These are phyloP conservation scores for Aspergillus spinulosporus DNA, from an alignment of 2,329 filamentous ascomycete species.

Conservation along the genomic window DNA sequence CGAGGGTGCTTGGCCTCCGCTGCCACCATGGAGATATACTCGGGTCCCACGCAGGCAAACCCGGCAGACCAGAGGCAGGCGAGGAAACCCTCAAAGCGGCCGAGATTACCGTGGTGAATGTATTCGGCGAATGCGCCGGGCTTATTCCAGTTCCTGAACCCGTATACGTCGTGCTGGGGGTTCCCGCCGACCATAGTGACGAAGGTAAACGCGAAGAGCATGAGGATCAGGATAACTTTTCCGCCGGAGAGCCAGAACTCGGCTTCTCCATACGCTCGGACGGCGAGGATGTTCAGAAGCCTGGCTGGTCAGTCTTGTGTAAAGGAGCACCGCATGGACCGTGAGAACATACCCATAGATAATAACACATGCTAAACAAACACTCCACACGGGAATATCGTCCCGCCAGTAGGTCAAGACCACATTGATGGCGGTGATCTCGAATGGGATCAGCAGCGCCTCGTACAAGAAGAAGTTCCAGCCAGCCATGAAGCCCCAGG, in stretches of 20 bases:
- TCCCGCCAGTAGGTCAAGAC: conserved; percentile 45
- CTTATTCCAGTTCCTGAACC: conserved; percentile 60
- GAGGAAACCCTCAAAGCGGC: conserved; percentile 54
- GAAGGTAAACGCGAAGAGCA: conserved; percentile 70
- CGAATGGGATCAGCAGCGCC: conserved; percentile 42
- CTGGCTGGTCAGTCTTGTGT: conserved; percentile 1
- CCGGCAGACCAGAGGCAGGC: conserved; percentile 69
- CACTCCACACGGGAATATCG: conserved; percentile 39
- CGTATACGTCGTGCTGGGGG: conserved; percentile 65
- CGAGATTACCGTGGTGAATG: conserved; percentile 60
- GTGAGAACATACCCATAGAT: conserved; percentile 25
- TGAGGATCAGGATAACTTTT: conserved; percentile 67
- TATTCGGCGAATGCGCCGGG: conserved; percentile 43
- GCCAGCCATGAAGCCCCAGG: conserved; percentile 46
- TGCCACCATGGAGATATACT: conserved; percentile 60
- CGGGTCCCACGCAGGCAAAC: conserved; percentile 63
- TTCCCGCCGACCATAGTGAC: conserved; percentile 77
- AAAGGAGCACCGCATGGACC: neutral
- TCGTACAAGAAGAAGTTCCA: conserved; percentile 53
- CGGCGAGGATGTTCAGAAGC: conserved; percentile 15
- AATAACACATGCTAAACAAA: conserved; percentile 31
- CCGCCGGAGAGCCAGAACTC: conserved; percentile 21
- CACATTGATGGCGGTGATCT: conserved; percentile 45
- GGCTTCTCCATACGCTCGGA: conserved; percentile 17
- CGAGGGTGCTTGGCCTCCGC: conserved; percentile 68